These are phyloP conservation scores for Plasmodium blacklocki DNA, from an alignment of 169 alveolate genomes.

Conservation along the genomic window DNA sequence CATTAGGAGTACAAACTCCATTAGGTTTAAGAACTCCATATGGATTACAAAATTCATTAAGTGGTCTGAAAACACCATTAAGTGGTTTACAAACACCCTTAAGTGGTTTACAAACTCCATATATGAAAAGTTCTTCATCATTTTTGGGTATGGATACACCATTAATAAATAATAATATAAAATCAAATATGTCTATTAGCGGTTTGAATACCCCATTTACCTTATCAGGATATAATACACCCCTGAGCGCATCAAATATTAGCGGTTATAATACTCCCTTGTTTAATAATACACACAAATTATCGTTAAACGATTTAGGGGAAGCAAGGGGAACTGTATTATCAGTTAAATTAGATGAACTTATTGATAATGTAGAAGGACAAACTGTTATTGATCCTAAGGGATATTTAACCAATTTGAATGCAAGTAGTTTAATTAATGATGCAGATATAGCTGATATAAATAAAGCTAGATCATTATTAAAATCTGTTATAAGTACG, in stretches of 20 bases:
- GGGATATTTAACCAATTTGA: conserved; percentile 95
- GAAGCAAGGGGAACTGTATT: conserved; percentile 95
- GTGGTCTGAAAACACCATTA: conserved; percentile 86
- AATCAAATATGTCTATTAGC: conserved; percentile 1
- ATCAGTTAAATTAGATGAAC: conserved; percentile 93
- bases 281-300: conserved; percentile 15
- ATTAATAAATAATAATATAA: conserved; percentile 2
- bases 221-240: conserved; percentile 69
- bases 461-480: conserved; percentile 93
- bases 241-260: conserved; percentile 81
- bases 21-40: conserved; percentile 90
- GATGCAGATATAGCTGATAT: conserved; percentile 95
- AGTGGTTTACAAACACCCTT: conserved; percentile 89
- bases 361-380: conserved; percentile 94
- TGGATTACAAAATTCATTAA: conserved; percentile 85
- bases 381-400: conserved; percentile 96
- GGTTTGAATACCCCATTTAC: conserved; percentile 43
- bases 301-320: conserved; percentile 91
- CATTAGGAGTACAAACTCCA: conserved; percentile 86
- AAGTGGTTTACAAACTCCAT: conserved; percentile 89
- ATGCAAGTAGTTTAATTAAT: conserved; percentile 82
- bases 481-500: conserved; percentile 92
- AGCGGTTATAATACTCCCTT: conserved; percentile 82
- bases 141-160: conserved; percentile 59
- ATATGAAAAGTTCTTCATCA: conserved; percentile 10